Percentiles rank a stretch among this genome's conserved stretches.
Evolutionary conservation across 192 early-diverging fungal species (phyloP).

Genomic region (Pilaira anomala): DNA sequence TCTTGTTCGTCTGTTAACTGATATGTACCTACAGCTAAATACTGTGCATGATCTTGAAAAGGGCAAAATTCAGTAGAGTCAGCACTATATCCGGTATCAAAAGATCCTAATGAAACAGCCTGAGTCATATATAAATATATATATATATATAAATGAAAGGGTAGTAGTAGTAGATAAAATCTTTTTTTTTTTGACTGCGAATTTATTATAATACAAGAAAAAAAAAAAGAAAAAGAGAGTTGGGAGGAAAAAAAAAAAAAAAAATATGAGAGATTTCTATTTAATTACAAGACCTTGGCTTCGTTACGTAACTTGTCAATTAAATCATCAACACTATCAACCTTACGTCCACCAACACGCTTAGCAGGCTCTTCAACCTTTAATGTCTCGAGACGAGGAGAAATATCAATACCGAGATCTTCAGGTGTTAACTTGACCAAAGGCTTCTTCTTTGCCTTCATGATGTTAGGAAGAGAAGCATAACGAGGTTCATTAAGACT

Average conservation of each 20-base stretch:
- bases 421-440: slow-evolving; percentile 71
- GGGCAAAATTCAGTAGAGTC: slow-evolving; percentile 75
- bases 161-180: not conserved
- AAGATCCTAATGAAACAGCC: slow-evolving; percentile 44
- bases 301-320: slow-evolving; percentile 86
- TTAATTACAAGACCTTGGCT: slow-evolving; percentile 63
- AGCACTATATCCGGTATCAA: slow-evolving; percentile 66
- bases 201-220: not conserved
- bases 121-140: slow-evolving; percentile 7
- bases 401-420: slow-evolving; percentile 83
- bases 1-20: slow-evolving; percentile 51
- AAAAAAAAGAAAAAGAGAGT: not conserved
- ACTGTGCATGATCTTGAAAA: slow-evolving; percentile 38
- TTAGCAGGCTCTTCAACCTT: slow-evolving; percentile 91
- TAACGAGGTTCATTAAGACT: slow-evolving; percentile 94
- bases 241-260: not conserved
- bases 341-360: slow-evolving; percentile 87
- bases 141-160: not conserved
- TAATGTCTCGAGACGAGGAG: slow-evolving; percentile 79
- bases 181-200: too few relatives aligned
- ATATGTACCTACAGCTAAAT: slow-evolving; percentile 70
- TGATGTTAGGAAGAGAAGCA: slow-evolving; percentile 93
- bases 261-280: not conserved
- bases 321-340: slow-evolving; percentile 91
- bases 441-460: slow-evolving; percentile 99